Evolutionary conservation across 2,329 filamentous ascomycete species (phyloP), one percentile per base, ranked within the genome.

Genomic region (Colletotrichum sp.): DNA sequence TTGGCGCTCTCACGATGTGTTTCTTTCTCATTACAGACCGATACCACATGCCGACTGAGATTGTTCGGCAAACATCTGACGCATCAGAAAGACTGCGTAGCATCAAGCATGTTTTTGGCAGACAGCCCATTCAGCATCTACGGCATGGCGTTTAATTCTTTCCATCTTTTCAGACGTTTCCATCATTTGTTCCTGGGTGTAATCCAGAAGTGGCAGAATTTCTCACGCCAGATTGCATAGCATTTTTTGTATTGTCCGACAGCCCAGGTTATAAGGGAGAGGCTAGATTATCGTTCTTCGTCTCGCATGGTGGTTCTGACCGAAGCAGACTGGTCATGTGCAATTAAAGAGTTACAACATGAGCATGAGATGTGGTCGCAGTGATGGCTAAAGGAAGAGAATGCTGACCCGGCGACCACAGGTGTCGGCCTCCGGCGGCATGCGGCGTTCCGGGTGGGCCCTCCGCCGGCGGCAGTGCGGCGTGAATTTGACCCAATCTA

Each of bases 211-310:
- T 62, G 67, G 55, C 55, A 32, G 26, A 15, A n/a, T 15, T 36
- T 52, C 30, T 21, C 15, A 64, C 72, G 28, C 26, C 73, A 73
- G 44, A 62, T 16, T 73, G 44, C 57, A 60, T 59, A 73, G 70
- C 70, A 73, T 69, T 39, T 15, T 5, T 49, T 36, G 21, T n/a
- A 4, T 21, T 63, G 9, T 36, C 16, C 30, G 39, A 24, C 34
- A 13, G 8, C 12, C 21, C 24, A 34, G 24, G 57, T 2, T 30
- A 63, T 28, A 52, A n/a, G 32, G 49, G 64, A 60, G 36, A 36
- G 64, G 57, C 64, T 69, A 73, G 44, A 39, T 32, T 69, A 18
- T 62, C 3, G 6, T 64, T 64, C 0, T 7, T 64, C 34, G 34
- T 26, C 3, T 36, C 15, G 62, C 21, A 24, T 26, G 34, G 32